phyloP scores from a whole-genome alignment of 805 yeast genomes.

The Starmerella kuoi region DNA sequence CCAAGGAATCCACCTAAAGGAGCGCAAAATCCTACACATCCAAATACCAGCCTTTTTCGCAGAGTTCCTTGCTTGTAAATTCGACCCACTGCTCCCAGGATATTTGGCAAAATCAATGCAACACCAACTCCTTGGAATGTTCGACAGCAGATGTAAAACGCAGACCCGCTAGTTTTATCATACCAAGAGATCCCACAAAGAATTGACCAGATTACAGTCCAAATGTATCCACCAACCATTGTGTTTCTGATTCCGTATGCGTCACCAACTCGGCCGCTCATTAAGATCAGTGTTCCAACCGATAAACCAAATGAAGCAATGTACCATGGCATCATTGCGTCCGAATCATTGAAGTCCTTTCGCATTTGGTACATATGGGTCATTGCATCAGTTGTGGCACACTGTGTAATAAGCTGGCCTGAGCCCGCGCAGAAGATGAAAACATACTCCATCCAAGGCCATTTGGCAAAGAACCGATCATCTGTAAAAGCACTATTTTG shows the following conservation, averaged over 20 bases:
- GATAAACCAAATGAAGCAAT: slow-evolving; percentile 61
- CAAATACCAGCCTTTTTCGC: slow-evolving; percentile 43
- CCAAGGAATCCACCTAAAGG: slow-evolving; percentile 53
- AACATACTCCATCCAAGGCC: slow-evolving; percentile 12
- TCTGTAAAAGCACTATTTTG: slow-evolving; percentile 18
- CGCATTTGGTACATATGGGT: slow-evolving; percentile 27
- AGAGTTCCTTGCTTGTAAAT: slow-evolving; percentile 15
- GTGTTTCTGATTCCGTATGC: slow-evolving; percentile 49
- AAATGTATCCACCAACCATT: slow-evolving; percentile 43
- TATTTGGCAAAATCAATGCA: slow-evolving; percentile 48
- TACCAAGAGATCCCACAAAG: slow-evolving; percentile 48
- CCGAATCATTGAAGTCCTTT: slow-evolving; percentile 24
- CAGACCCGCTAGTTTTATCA: slow-evolving; percentile 25
- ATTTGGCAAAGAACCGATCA: slow-evolving; percentile 11
- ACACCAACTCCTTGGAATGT: slow-evolving; percentile 57
- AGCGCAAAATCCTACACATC: slow-evolving; percentile 47
- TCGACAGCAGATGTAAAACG: slow-evolving; percentile 33
- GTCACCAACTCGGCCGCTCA: slow-evolving; percentile 63
- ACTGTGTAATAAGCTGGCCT: slow-evolving; percentile 34
- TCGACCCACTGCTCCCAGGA: slow-evolving; percentile 44
- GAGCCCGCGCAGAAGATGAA: slow-evolving; percentile 24
- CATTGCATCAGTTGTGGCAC: slow-evolving; percentile 29
- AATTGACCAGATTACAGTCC: slow-evolving; percentile 47
- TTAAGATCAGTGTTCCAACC: slow-evolving; percentile 58
- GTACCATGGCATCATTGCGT: slow-evolving; percentile 41